Evolutionary conservation across 805 yeast species (phyloP).

Genomic region (Kazachstania martiniae): DNA sequence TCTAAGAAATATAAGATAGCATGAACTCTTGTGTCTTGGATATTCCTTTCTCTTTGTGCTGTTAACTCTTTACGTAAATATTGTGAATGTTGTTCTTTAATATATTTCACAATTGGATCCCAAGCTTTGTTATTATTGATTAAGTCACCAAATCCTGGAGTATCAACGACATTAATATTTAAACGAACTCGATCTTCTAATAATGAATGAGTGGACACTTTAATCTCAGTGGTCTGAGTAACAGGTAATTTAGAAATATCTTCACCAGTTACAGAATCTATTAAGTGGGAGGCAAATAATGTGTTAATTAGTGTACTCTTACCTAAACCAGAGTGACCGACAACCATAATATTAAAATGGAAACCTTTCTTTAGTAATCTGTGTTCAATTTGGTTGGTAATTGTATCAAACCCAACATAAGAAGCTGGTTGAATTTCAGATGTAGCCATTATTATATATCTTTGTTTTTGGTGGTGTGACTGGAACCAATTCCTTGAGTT

Average conservation of each 20-base stretch:
- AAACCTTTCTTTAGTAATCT: conserved; percentile 87
- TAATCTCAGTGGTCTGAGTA: conserved; percentile 79
- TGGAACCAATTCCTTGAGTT: too few species aligned
- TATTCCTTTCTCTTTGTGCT: conserved; percentile 77
- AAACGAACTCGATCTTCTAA: conserved; percentile 81
- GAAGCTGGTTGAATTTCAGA: conserved; percentile 41
- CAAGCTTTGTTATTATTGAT: conserved; percentile 90
- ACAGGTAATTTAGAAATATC: conserved; percentile 56
- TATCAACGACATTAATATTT: conserved; percentile 81
- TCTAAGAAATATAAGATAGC: conserved; percentile 84
- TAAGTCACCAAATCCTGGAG: conserved; percentile 98
- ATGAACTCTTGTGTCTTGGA: conserved; percentile 86
- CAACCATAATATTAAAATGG: conserved; percentile 88
- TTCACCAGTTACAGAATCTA: conserved; percentile 59
- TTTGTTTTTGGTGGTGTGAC: too few species aligned
- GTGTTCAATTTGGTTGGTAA: conserved; percentile 90
- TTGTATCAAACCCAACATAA: conserved; percentile 94
- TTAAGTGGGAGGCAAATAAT: conserved; percentile 71
- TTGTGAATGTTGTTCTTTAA: conserved; percentile 88
- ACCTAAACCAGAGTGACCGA: conserved; percentile 89
- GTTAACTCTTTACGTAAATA: conserved; percentile 89
- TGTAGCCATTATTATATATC: neutral
- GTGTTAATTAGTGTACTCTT: conserved; percentile 89
- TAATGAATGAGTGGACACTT: conserved; percentile 55
- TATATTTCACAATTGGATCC: conserved; percentile 91